Evolutionary conservation across 1,139 yeast genomes (phyloP).

Genomic region (Lodderomyces pseudojiufengensis): DNA sequence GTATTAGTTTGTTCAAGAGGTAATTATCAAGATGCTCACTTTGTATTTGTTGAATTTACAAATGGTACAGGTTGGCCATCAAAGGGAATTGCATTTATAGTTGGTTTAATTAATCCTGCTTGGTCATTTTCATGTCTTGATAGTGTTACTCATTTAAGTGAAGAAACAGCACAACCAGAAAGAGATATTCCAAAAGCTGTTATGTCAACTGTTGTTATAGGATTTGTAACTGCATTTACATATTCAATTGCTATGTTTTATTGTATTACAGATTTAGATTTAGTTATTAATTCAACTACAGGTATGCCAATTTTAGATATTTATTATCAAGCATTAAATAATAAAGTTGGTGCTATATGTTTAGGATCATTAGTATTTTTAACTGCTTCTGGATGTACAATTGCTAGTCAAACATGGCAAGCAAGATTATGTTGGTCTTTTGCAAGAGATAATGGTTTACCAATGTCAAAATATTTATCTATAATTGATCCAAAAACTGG

Average conservation of each 20-base stretch:
- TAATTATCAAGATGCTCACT: conserved; percentile 31
- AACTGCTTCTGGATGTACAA: conserved; percentile 41
- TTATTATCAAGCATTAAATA: conserved; percentile 33
- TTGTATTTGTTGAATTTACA: conserved; percentile 36
- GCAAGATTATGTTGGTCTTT: conserved; percentile 78
- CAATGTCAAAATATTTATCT: conserved; percentile 39
- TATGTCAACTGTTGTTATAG: conserved; percentile 41
- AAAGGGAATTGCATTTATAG: conserved; percentile 41
- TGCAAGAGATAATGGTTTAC: conserved; percentile 61
- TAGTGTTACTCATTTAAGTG: conserved; percentile 43
- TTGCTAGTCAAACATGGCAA: conserved; percentile 45
- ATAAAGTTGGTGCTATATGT: conserved; percentile 37
- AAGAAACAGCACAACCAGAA: conserved; percentile 36
- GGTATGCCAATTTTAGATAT: conserved; percentile 44
- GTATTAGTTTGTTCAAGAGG: conserved; percentile 38
- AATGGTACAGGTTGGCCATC: conserved; percentile 41
- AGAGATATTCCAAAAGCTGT: conserved; percentile 42
- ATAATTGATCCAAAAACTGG: conserved; percentile 41
- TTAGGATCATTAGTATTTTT: conserved; percentile 33
- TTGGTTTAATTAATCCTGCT: conserved; percentile 42
- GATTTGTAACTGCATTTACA: conserved; percentile 37
- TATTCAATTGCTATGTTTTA: conserved; percentile 43
- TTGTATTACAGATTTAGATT: conserved; percentile 32
- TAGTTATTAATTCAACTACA: conserved; percentile 24
- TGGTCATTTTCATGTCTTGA: conserved; percentile 45